Conservation (phyloP, 1,284 basidiomycete species). For the Ustilago trichophora region DNA sequence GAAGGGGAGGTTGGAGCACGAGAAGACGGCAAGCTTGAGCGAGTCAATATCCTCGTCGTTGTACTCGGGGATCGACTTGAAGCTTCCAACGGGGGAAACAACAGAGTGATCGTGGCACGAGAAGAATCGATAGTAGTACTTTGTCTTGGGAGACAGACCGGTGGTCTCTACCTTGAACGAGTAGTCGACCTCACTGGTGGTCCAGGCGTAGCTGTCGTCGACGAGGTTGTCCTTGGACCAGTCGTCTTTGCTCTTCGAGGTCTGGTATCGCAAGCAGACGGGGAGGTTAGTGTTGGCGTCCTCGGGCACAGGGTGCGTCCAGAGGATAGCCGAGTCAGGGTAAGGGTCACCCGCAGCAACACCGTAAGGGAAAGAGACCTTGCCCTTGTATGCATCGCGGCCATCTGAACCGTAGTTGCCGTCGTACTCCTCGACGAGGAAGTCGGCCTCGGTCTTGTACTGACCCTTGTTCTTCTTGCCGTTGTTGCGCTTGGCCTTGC, state of each 20-base stretch:
- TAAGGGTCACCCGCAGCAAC: conserved; percentile 74
- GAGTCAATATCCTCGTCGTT: conserved; percentile 68
- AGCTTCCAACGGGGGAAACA: conserved; percentile 69
- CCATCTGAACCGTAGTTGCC: conserved; percentile 37
- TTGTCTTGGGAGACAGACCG: conserved; percentile 71
- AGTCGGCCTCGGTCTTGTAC: conserved; percentile 41
- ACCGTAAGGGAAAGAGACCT: conserved; percentile 62
- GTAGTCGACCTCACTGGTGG: conserved; percentile 75
- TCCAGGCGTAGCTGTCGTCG: conserved; percentile 72
- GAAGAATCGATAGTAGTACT: conserved; percentile 74
- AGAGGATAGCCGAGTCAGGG: conserved; percentile 73
- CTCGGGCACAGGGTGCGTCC: conserved; percentile 69
- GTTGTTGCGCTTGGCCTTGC: conserved; percentile 37
- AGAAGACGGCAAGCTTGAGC: conserved; percentile 73
- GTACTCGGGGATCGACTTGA: conserved; percentile 68
- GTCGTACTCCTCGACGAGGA: conserved; percentile 48
- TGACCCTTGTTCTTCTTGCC: conserved; percentile 14
- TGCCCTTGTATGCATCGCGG: conserved; percentile 53
- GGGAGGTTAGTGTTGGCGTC: conserved; percentile 69
- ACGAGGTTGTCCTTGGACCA: conserved; percentile 59
- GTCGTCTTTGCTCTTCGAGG: conserved; percentile 66
- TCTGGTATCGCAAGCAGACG: conserved; percentile 72
- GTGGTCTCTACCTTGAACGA: conserved; percentile 73
- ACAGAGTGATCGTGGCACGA: conserved; percentile 68
- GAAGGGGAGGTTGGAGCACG: conserved; percentile 72